Evolutionary conservation across 352 stramenopile species (phyloP), one percentile per base, ranked within the genome.

Genomic region (Phytophthora macrochlamydospora): DNA sequence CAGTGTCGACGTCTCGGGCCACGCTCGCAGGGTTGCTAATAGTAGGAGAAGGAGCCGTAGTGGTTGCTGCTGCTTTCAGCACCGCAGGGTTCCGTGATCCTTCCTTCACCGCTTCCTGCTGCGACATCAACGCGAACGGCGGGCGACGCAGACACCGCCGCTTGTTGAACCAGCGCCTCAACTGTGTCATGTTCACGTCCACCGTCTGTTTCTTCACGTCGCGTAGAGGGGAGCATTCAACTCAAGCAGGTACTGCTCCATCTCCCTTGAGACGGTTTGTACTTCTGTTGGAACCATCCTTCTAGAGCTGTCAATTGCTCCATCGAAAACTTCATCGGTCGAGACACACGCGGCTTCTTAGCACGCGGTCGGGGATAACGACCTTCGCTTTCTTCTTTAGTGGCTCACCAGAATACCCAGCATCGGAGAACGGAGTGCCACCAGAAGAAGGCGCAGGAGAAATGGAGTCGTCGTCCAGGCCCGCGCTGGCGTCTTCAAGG

Each of bases 291-390:
- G 63, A 95, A 95, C 87, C 87, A 95, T 18, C 64, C 75, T 57
- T 95, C 87, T 7, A 95, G 71, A 3, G 86, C 85, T 61, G 78
- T 89, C 45, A 95, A 68, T 58, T 95, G 87, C 30, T 89, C 73
- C 83, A 95, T 93, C 0, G 83, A 91, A 44, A 95, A 95, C 55
- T 95, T 95, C 87, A 95, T 95, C 4, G 85, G 87, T 1, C 87
- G 85, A 31, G 81, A 78, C 13, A 91, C 79, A 51, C 80, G 83
- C 2, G 77, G 77, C 45, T 91, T 92, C 59, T 86, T 90, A 59
- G 67, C 72, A 45, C 80, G 75, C 18, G 70, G 56, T 78, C 78
- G 12, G 48, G 44, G 62, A 60, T 29, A 65, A 24, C 18, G 18
- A 24, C 46, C 58, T 83, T 71, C 12, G 59, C 59, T 56, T 80